phyloP scores from a whole-genome alignment of 2,329 filamentous ascomycete genomes.

The Xylaria sp. region DNA sequence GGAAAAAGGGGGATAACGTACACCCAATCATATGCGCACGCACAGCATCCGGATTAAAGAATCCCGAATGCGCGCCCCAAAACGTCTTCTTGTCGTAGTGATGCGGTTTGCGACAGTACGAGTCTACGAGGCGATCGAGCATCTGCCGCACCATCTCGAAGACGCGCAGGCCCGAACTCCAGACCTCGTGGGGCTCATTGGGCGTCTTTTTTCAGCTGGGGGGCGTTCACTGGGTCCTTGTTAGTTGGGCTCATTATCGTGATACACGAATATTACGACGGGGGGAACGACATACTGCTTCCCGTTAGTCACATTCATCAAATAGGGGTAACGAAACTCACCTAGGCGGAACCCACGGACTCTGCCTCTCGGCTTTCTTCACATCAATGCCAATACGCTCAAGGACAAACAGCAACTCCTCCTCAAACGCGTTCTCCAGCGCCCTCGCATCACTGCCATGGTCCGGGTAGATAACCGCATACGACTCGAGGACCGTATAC shows the following conservation, averaged over 20 bases:
- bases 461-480: slow-evolving; percentile 17
- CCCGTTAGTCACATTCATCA: slow-evolving; percentile 2
- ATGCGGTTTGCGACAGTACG: slow-evolving; percentile 6
- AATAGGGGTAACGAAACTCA: not conserved
- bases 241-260: not conserved
- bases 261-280: no score
- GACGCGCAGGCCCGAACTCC: slow-evolving; percentile 18
- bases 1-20: not conserved
- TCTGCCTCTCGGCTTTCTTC: not conserved
- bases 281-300: slow-evolving; percentile 4
- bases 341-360: slow-evolving; percentile 14
- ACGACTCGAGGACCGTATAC: slow-evolving; percentile 3
- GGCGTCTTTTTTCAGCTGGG: not conserved
- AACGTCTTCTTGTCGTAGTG: not conserved
- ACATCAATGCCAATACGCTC: not conserved
- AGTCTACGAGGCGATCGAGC: slow-evolving; percentile 11
- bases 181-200: not conserved
- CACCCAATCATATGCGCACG: slow-evolving; percentile 22
- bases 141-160: slow-evolving; percentile 18
- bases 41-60: slow-evolving; percentile 21
- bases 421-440: not conserved
- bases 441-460: not conserved
- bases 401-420: not conserved
- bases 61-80: slow-evolving; percentile 12
- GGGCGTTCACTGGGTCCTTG: slow-evolving; percentile 12